Base-by-base conservation (phyloP, 768 basidiomycete genomes). In the Russula lepida region DNA sequence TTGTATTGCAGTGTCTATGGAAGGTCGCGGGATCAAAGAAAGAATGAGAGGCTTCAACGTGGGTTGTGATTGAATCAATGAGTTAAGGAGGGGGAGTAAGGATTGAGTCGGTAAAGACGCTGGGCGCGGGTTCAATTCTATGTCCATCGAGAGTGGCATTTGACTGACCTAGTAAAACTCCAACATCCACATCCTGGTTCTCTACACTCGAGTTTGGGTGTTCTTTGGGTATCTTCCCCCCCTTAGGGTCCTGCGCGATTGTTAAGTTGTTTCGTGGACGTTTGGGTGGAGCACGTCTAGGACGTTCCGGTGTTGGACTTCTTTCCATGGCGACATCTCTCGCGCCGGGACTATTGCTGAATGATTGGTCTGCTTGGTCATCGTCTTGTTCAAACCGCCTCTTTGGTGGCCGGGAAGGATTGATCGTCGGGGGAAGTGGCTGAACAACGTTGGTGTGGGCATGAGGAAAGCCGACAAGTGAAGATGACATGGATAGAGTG, bases 11-110 rank as follows among this genome's bases (percentile, higher is more conserved):
- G 80, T 84, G 32, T 89, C 86, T 59, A 92, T 75, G 2, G 89
- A 86, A 15, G 91, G 91, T n/a, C 88, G 83, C 54, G 91, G 91
- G 69, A 93, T 90, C 39, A 93, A 76, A 33, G 85, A 84, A 39
- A 93, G 73, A 58, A 93, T 80, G 9, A 81, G 73, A 2, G 84
- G 78, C 71, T 89, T 93, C 51, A 93, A 75, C 3, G 81, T 76
- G 0, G 91, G 91, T 64, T 91, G 84, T 0, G 77, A 72, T 59
- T 79, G 77, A 27, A 93, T 74, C 58, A 93, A 75, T 12, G 88
- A 81, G 28, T 79, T 85, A 23, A 93, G 73, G 41, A 92, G 75
- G 2, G 89, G 88, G 30, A 92, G 75, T 19, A 90, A 77, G 11
- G 89, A 86, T 70, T 90, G 83, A 4, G 85, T 76, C 47, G 91